These are phyloP conservation scores for Gossypium lobatum DNA, from an alignment of 441 rosid species.

Conservation along the genomic window DNA sequence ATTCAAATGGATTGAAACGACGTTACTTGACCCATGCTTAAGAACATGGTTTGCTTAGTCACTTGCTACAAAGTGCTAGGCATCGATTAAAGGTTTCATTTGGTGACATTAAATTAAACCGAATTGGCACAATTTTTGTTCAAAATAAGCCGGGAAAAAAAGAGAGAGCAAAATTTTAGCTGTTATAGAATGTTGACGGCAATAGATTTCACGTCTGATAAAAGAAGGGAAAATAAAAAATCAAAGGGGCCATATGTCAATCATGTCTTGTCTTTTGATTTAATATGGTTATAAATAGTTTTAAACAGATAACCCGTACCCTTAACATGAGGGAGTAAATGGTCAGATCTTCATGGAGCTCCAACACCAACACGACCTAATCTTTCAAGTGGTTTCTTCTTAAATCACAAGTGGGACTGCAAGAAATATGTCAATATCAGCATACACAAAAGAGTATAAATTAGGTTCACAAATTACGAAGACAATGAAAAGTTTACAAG, in stretches of 20 bases:
- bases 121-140: background rate
- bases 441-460: background rate
- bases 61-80: background rate
- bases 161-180: background rate
- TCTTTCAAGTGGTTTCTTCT: constrained; percentile 11
- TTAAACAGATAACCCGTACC: constrained; percentile 8
- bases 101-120: background rate
- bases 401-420: constrained; percentile 22
- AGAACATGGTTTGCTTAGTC: background rate
- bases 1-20: too few species aligned
- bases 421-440: constrained; percentile 1
- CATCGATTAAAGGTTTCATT: background rate
- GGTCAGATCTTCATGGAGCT: constrained; percentile 11
- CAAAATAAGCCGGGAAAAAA: background rate
- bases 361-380: constrained; percentile 10
- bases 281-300: constrained; percentile 10
- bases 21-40: too few species aligned
- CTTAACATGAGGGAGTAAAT: background rate
- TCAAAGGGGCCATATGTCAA: background rate
- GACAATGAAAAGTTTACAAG: background rate
- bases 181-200: background rate
- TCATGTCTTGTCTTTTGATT: background rate
- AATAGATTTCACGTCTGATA: background rate
- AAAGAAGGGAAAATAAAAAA: background rate
- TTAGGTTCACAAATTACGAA: background rate